Percentiles rank a stretch among this genome's conserved stretches.
Conservation (phyloP, 345 rosid species). For the Cardamine chenopodiifolia region DNA sequence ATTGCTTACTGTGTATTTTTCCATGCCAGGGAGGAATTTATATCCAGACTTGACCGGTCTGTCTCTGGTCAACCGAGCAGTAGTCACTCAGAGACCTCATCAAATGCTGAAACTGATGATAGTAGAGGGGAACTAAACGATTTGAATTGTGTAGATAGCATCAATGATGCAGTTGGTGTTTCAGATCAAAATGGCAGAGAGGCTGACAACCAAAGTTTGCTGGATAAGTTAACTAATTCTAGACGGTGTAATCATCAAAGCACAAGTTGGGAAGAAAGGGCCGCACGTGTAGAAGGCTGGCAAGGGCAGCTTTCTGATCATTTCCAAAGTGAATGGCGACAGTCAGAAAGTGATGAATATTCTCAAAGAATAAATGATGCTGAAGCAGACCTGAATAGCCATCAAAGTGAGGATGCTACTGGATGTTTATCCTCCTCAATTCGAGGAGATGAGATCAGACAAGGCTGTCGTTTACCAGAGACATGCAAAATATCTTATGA, state of each 20-base stretch:
- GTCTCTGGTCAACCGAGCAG: constrained; percentile 58
- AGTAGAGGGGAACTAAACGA: constrained; percentile 51
- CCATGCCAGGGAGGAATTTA: constrained; percentile 73
- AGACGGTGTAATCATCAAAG: constrained; percentile 41
- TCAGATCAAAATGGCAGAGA: constrained; percentile 47
- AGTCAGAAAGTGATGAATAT: constrained; percentile 36
- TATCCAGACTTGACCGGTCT: constrained; percentile 73
- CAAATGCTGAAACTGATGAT: constrained; percentile 52
- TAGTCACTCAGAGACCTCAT: constrained; percentile 61
- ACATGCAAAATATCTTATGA: constrained; percentile 35
- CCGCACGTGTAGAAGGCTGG: constrained; percentile 50
- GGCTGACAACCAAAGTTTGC: constrained; percentile 38
- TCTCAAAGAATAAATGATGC: constrained; percentile 44
- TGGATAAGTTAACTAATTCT: constrained; percentile 47
- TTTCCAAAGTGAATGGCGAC: constrained; percentile 47
- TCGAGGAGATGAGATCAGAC: constrained; percentile 40
- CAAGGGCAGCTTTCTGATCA: constrained; percentile 52
- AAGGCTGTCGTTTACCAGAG: constrained; percentile 27
- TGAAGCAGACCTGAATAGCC: constrained; percentile 43
- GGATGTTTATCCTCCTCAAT: constrained; percentile 39
- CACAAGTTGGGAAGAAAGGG: constrained; percentile 48
- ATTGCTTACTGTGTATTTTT: constrained; percentile 13
- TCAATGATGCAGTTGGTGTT: constrained; percentile 44
- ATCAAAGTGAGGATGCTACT: constrained; percentile 36
- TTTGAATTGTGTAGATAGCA: constrained; percentile 41